phyloP scores from a whole-genome alignment of 208 protist species.

The Leishmania braziliensis region DNA sequence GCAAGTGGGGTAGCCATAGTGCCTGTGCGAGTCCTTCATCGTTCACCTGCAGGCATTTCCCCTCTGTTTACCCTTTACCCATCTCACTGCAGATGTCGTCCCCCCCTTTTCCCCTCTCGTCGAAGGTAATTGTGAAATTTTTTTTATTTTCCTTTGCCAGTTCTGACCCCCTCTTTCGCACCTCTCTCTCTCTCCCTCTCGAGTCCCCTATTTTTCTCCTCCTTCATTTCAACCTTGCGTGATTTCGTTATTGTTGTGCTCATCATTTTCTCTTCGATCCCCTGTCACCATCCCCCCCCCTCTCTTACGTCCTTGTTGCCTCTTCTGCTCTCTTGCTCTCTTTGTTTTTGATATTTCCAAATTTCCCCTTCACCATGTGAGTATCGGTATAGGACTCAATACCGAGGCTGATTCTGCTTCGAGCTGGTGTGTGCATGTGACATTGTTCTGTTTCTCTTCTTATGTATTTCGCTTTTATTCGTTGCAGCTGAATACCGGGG shows the following conservation, averaged over 20 bases:
- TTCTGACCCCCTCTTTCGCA: not conserved
- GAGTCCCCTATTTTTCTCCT: not conserved
- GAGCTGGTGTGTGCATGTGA: not conserved
- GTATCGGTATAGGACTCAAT: not conserved
- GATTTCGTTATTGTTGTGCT: not conserved
- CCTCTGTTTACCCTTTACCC: not conserved
- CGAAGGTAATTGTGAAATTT: not conserved
- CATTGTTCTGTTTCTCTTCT: not conserved
- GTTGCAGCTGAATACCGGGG: not conserved
- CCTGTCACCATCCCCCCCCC: not conserved
- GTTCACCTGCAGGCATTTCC: too few relatives aligned
- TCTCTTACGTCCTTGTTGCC: not conserved
- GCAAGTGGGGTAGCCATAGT: too few relatives aligned
- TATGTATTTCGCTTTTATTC: not conserved
- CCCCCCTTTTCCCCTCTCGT: conserved; percentile 14
- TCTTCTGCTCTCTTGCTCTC: not conserved
- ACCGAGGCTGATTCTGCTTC: not conserved
- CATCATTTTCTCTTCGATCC: not conserved
- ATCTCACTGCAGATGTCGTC: conserved; percentile 1
- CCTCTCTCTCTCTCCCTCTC: not conserved
- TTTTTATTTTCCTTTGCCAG: conserved; percentile 2
- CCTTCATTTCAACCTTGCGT: not conserved
- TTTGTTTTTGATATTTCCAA: not conserved
- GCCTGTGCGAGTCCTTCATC: too few relatives aligned
- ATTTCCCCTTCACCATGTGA: not conserved